Conservation (phyloP, 352 stramenopile genomes). For the Phytophthora uliginosa region DNA sequence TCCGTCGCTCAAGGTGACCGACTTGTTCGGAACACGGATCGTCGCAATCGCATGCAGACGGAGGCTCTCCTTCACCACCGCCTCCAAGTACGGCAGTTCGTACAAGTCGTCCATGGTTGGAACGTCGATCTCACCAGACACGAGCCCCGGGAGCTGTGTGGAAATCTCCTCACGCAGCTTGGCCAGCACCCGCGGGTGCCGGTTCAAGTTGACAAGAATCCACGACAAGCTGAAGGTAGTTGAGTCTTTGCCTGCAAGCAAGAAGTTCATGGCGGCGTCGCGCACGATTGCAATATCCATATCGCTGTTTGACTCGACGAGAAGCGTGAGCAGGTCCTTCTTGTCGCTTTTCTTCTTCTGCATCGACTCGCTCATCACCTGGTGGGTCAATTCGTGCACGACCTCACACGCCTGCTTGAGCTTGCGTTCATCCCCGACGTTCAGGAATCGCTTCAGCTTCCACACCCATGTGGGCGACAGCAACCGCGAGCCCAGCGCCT, state of each 20-base stretch:
- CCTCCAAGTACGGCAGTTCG: conserved; percentile 61
- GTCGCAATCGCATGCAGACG: conserved; percentile 59
- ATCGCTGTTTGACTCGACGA: conserved; percentile 6
- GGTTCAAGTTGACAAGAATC: conserved; percentile 59
- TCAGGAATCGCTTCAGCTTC: conserved; percentile 35
- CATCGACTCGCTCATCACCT: conserved; percentile 42
- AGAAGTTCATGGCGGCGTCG: conserved; percentile 62
- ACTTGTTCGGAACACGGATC: conserved; percentile 39
- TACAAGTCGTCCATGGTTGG: conserved; percentile 46
- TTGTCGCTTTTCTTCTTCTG: conserved; percentile 9
- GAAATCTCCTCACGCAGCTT: conserved; percentile 58
- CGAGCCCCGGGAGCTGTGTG: conserved; percentile 29
- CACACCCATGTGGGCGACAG: conserved; percentile 37
- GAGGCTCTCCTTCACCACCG: conserved; percentile 60
- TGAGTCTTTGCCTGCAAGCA: conserved; percentile 62
- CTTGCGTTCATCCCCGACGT: conserved; percentile 33
- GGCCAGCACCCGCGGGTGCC: conserved; percentile 37
- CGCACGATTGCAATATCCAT: conserved; percentile 22
- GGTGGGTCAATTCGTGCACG: conserved; percentile 28
- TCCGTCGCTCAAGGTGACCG: conserved; percentile 53
- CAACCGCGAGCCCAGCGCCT: conserved; percentile 33
- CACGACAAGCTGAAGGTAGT: conserved; percentile 50
- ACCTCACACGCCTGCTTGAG: conserved; percentile 26
- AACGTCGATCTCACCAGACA: conserved; percentile 18
- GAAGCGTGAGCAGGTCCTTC: conserved; percentile 13